Evolutionary conservation across 768 basidiomycete species (phyloP), one percentile per base, ranked within the genome.

Genomic region (Lepiota brunneoincarnata): DNA sequence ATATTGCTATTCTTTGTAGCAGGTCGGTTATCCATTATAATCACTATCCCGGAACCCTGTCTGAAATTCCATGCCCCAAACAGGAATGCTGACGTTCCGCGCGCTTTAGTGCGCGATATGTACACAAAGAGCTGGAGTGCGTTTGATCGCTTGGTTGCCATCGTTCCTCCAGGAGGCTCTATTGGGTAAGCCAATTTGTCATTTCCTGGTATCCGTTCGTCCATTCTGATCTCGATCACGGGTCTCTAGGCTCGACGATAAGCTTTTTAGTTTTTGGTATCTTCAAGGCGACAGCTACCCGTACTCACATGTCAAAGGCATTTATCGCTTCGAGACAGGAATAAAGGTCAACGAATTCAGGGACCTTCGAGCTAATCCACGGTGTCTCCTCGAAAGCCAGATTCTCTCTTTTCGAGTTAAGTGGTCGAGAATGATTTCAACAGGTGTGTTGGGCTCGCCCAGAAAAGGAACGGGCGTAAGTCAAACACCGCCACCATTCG

Each of bases 51-150:
- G 31, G 24, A 2, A 34, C 49, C 17, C n/a, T 36, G 53, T 35
- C 41, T 58, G 14, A 46, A 58, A 34, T 56, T 42, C 37, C 36
- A 12, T 39, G 7, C 26, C 18, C 31, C n/a, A 34, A 48, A 43
- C 60, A 87, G 90, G 67, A 93, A 93, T 65, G 89, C 89, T 14
- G 91, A 92, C 64, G 86, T 91, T 21, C 88, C 91, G 10, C 82
- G 91, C 46, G 87, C 89, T 1, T 76, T 91, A 17, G 91, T 92
- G 42, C 82, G 91, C 53, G 91, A 93, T 60, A 89, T 91, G 87
- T 93, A 93, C 64, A 92, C 90, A 21, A 93, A 93, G 69, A 91
- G 88, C 59, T 93, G 92, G 91, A 91, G 89, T 64, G 91, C 91
- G 1, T 93, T 94, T 61, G 91, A 93, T 65, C 83, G 91, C 9